Conservation (phyloP, 2,329 filamentous ascomycete species). For the Paraphoma sp. region DNA sequence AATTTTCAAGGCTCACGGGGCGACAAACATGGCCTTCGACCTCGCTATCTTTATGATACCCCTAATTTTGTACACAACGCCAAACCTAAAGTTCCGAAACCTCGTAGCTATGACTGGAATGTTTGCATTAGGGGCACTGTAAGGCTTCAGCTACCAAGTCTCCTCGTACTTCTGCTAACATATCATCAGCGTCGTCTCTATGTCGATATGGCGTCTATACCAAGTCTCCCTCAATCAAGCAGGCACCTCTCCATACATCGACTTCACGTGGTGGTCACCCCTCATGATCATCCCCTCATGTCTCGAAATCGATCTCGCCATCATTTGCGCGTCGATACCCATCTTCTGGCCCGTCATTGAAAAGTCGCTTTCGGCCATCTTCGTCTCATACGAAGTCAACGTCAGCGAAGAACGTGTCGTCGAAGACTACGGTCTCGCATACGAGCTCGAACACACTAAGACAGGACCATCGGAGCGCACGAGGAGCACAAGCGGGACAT, state of each 20-base stretch:
- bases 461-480: constrained; percentile 19
- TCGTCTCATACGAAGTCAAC: constrained; percentile 43
- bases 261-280: constrained; percentile 41
- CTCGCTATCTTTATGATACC: constrained; percentile 40
- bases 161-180: constrained; percentile 12
- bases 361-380: constrained; percentile 33
- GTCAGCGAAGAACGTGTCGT: constrained; percentile 34
- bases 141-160: constrained; percentile 11
- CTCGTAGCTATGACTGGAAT: constrained; percentile 39
- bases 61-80: constrained; percentile 35
- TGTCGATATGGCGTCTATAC: constrained; percentile 40
- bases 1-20: constrained; percentile 35
- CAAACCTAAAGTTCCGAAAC: constrained; percentile 35
- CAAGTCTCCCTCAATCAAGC: constrained; percentile 33
- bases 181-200: constrained; percentile 32
- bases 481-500: constrained; percentile 31
- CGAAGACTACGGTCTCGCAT: constrained; percentile 29
- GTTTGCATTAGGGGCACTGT: constrained; percentile 42
- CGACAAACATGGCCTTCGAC: constrained; percentile 45
- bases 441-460: constrained; percentile 35
- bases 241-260: constrained; percentile 39
- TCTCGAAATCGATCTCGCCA: constrained; percentile 43
- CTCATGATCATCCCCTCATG: constrained; percentile 35
- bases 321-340: constrained; percentile 44
- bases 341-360: constrained; percentile 46